Conservation (phyloP, 768 basidiomycete genomes). For the Kwoniella dendrophila region DNA sequence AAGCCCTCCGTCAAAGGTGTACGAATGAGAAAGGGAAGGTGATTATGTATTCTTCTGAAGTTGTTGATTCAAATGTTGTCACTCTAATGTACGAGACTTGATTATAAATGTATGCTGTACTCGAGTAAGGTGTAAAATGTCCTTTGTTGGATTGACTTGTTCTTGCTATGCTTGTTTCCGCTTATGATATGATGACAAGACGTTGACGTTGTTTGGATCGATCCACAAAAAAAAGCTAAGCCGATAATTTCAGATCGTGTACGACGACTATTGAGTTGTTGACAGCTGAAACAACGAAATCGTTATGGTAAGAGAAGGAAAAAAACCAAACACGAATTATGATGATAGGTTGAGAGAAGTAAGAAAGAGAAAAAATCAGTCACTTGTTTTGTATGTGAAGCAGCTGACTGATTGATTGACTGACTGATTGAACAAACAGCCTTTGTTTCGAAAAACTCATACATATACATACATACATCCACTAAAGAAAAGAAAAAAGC, state of each 20-base stretch:
- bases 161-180: not conserved
- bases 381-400: not conserved
- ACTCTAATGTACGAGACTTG: too few species aligned
- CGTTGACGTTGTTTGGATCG: not conserved
- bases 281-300: not conserved
- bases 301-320: not conserved
- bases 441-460: not conserved
- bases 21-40: too few species aligned
- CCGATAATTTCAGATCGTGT: not conserved
- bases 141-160: too few species aligned
- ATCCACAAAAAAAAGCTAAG: not conserved
- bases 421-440: not conserved
- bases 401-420: conserved; percentile 3
- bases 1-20: too few species aligned
- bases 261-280: not conserved
- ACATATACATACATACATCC: not conserved
- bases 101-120: too few species aligned
- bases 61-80: too few species aligned
- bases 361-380: not conserved
- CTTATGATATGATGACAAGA: not conserved
- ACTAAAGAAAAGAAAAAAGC: not conserved
- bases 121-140: too few species aligned
- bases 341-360: not conserved
- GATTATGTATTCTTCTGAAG: too few species aligned
- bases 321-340: not conserved